Base-by-base conservation (phyloP, 345 rosid species). In the Moricandia moricandioides region DNA sequence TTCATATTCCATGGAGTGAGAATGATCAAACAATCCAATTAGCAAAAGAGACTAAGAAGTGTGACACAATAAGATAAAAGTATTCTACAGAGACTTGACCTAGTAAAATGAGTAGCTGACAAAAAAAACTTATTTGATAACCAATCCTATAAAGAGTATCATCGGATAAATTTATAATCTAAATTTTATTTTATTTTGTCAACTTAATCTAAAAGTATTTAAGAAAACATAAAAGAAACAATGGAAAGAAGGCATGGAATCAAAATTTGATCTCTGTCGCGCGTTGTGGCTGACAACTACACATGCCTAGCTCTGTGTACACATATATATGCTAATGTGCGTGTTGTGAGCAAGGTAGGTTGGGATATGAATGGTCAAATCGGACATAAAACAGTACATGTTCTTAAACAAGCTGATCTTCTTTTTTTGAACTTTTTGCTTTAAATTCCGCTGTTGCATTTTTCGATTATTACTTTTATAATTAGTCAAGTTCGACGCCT, bases 281-380 rank as follows among this genome's bases (percentile, higher is more conserved):
- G 16, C 49, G 34, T 74, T 47, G 47, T 56, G 39, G 43, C 73
- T 68, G 79, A 75, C 74, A 75, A 61, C 74, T 37, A 75, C 62
- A 49, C 74, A 75, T 68, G 74, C 56, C 79, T 75, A 67, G 59
- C 78, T 75, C 67, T 67, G 31, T 60, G 7, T 60, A 16, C n/a
- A 35, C 40, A 65, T 67, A 33, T 34, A 18, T 57, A 17, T 65
- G 17, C 59, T 55, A 55, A 55, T 65, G 12, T 58, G 12, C 57
- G 34, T 54, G 57, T 18, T 54, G 58, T 10, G 59, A 55, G 59
- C 30, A 66, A 74, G 78, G 61, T 57, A 58, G 67, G 30, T 60
- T 49, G 62, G 61, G 56, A 69, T 69, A 76, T 70, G 80, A 76
- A 63, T 55, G 75, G 80, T 76, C 80, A 76, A 76, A 70, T 76